Evolutionary conservation across 1,284 basidiomycete species (phyloP).

Genomic region (Rhodotorula sp.): DNA sequence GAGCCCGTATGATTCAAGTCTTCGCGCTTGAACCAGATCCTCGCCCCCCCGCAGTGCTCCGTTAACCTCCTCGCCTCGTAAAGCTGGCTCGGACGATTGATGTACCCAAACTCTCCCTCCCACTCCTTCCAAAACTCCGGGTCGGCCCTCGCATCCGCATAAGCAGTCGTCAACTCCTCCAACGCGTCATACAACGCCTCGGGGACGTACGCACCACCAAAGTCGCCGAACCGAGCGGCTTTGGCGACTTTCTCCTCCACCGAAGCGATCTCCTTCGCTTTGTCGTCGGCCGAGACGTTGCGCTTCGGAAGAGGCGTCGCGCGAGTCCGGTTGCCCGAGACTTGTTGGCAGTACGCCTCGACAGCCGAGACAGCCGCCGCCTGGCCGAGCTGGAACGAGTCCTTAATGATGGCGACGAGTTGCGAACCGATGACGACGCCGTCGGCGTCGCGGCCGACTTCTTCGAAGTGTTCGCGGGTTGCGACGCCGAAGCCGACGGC

Average conservation of each 20-base stretch:
- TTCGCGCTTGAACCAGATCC: slow-evolving; percentile 98
- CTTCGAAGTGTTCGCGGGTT: slow-evolving; percentile 85
- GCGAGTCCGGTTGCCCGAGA: slow-evolving; percentile 35
- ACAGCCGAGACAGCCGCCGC: slow-evolving; percentile 29
- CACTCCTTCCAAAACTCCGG: slow-evolving; percentile 93
- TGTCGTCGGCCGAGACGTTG: slow-evolving; percentile 16
- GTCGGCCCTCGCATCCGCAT: slow-evolving; percentile 80
- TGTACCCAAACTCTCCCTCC: slow-evolving; percentile 83
- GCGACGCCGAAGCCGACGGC: slow-evolving; percentile 97
- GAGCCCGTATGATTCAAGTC: slow-evolving; percentile 93
- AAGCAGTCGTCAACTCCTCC: slow-evolving; percentile 84
- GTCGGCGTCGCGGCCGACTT: slow-evolving; percentile 76
- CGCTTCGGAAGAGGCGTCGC: slow-evolving; percentile 20
- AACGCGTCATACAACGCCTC: slow-evolving; percentile 91
- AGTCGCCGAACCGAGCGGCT: slow-evolving; percentile 85
- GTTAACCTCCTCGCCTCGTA: slow-evolving; percentile 74
- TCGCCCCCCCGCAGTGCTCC: slow-evolving; percentile 76
- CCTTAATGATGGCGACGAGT: slow-evolving; percentile 75
- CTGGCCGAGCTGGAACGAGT: slow-evolving; percentile 50
- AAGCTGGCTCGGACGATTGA: slow-evolving; percentile 70
- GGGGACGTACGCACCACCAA: slow-evolving; percentile 96
- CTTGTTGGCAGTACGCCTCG: slow-evolving; percentile 32
- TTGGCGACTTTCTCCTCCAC: slow-evolving; percentile 60
- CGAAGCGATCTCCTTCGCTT: slow-evolving; percentile 19
- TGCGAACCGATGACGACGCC: slow-evolving; percentile 92